Evolutionary conservation across 2,329 filamentous ascomycete species (phyloP).

Genomic region (Raffaelea albimanens): DNA sequence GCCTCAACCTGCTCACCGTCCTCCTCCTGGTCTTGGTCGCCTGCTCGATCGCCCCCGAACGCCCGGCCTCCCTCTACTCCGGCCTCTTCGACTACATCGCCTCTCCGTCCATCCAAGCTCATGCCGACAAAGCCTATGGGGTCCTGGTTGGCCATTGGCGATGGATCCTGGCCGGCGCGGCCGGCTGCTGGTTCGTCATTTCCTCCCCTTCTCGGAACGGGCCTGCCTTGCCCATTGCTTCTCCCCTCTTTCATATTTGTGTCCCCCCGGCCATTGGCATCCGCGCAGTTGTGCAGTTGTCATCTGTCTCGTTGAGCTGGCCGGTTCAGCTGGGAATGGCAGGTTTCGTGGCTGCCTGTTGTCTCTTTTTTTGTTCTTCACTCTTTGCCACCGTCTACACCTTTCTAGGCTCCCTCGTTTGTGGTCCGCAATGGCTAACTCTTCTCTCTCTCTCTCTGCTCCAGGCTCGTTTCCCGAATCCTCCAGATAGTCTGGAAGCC

Average conservation of each 20-base stretch:
- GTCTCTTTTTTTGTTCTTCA: background rate
- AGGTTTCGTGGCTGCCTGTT: background rate
- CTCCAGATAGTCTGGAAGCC: conserved; percentile 86
- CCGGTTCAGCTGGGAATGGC: too few species aligned
- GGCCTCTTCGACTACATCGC: conserved; percentile 23
- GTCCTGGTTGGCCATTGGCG: conserved; percentile 39
- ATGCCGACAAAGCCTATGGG: conserved; percentile 21
- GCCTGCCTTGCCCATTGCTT: background rate
- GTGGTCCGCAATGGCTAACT: conserved; percentile 2
- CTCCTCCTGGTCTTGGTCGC: conserved; percentile 29
- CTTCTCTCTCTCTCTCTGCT: conserved; percentile 4
- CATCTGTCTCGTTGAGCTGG: too few species aligned
- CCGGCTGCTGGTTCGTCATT: conserved; percentile 42
- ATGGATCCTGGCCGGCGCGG: conserved; percentile 43
- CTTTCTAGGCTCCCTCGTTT: background rate
- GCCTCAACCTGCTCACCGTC: conserved; percentile 31
- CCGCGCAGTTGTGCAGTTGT: too few species aligned
- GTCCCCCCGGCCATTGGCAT: background rate
- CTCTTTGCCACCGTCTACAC: background rate
- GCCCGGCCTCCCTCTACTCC: conserved; percentile 25
- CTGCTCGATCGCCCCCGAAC: conserved; percentile 31
- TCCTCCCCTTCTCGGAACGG: background rate
- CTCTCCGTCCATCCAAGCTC: background rate
- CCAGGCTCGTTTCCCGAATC: conserved; percentile 74
- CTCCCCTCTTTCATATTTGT: background rate